A percentile compares a stretch with the other conserved stretches of the same genome.
Conservation (phyloP, 805 yeast species). For the Metschnikowia peoriensis region DNA sequence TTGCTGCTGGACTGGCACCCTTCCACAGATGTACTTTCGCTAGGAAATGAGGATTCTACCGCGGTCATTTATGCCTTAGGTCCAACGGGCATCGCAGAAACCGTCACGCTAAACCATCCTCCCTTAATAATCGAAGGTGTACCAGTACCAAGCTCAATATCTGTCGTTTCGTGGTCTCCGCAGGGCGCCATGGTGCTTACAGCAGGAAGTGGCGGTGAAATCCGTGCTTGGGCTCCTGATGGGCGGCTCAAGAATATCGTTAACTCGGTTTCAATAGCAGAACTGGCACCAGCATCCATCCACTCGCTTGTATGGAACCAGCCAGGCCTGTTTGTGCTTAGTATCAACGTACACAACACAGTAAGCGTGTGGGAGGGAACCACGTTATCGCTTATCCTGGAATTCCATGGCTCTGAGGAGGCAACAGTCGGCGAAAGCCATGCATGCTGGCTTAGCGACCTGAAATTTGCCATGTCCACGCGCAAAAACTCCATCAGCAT, state of each 20-base stretch:
- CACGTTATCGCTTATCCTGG: conserved; percentile 34
- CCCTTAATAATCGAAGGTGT: conserved; percentile 22
- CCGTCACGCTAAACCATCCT: conserved; percentile 35
- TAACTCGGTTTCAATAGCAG: conserved; percentile 19
- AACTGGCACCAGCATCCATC: conserved; percentile 37
- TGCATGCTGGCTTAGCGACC: conserved; percentile 71
- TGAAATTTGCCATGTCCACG: conserved; percentile 71
- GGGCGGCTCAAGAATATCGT: conserved; percentile 59
- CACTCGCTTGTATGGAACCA: conserved; percentile 60
- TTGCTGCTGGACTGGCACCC: conserved; percentile 61
- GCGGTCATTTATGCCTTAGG: conserved; percentile 44
- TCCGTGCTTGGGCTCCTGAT: conserved; percentile 73
- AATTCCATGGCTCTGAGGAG: conserved; percentile 19
- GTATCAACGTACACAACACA: conserved; percentile 49
- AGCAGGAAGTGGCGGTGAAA: conserved; percentile 66
- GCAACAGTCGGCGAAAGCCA: conserved; percentile 33
- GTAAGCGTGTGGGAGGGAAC: conserved; percentile 64
- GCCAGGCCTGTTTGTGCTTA: conserved; percentile 51
- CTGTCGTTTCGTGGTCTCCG: conserved; percentile 60
- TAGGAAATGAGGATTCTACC: conserved; percentile 50
- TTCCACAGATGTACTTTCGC: conserved; percentile 45
- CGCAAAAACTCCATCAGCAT: conserved; percentile 52
- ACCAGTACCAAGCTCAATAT: conserved; percentile 25
- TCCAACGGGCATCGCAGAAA: conserved; percentile 27
- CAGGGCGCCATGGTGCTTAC: conserved; percentile 62